Conservation (phyloP, 352 stramenopile genomes). For the Pythium aristosporum region DNA sequence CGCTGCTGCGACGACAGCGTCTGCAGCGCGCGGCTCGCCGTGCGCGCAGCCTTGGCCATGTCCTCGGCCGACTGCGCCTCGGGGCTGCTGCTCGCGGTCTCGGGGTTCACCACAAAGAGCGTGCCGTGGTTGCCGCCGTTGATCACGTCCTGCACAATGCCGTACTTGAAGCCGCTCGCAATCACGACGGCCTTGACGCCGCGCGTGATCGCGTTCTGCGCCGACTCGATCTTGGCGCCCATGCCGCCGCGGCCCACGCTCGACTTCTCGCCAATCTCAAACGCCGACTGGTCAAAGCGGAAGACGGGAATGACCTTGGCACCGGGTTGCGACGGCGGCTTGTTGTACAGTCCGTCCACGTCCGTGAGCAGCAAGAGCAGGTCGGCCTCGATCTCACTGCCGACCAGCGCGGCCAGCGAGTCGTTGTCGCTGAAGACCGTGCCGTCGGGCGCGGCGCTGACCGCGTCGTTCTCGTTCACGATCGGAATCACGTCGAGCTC, state of each 20-base stretch:
- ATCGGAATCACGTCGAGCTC: constrained; percentile 97
- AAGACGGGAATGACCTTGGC: constrained; percentile 83
- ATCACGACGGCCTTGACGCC: constrained; percentile 94
- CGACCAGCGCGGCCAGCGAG: constrained; percentile 86
- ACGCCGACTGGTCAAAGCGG: constrained; percentile 48
- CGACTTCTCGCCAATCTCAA: constrained; percentile 82
- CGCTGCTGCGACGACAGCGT: constrained; percentile 84
- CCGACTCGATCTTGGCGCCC: constrained; percentile 93
- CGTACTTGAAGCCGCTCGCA: constrained; percentile 92
- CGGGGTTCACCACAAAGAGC: constrained; percentile 81
- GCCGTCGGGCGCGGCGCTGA: constrained; percentile 79
- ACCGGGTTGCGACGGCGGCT: constrained; percentile 68
- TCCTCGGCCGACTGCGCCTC: constrained; percentile 58
- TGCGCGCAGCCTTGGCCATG: constrained; percentile 82
- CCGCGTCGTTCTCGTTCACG: constrained; percentile 99
- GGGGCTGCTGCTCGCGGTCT: constrained; percentile 16
- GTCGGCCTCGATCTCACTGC: constrained; percentile 90
- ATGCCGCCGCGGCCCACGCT: constrained; percentile 92
- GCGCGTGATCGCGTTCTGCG: constrained; percentile 83
- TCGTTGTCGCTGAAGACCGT: constrained; percentile 97
- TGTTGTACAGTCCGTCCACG: constrained; percentile 96
- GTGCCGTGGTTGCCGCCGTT: constrained; percentile 80
- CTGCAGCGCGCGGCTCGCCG: constrained; percentile 88
- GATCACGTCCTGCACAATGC: constrained; percentile 89
- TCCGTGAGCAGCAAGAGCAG: constrained; percentile 96